A percentile compares a stretch with the other conserved stretches of the same genome.
Evolutionary conservation across 2,329 filamentous ascomycete genomes (phyloP).

Genomic region (Pseudogymnoascus sp.): DNA sequence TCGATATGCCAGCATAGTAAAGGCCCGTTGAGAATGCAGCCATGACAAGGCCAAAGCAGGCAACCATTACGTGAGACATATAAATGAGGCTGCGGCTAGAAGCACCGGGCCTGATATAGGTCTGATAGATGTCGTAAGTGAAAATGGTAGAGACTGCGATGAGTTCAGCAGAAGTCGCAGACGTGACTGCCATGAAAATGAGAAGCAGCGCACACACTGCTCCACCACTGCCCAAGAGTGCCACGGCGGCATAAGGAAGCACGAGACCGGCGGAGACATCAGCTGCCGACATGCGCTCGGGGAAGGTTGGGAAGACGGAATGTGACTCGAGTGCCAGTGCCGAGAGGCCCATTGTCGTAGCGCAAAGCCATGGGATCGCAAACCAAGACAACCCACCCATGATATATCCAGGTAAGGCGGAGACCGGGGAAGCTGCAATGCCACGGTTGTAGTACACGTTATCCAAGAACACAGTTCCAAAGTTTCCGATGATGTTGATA

Average conservation of each 20-base stretch:
- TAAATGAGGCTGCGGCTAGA: conserved; percentile 69
- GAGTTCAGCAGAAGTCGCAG: conserved; percentile 71
- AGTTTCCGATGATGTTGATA: conserved; percentile 82
- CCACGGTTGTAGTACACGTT: conserved; percentile 92
- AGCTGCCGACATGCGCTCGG: conserved; percentile 58
- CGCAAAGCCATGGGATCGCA: conserved; percentile 82
- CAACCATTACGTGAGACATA: conserved; percentile 65
- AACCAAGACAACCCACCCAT: conserved; percentile 85
- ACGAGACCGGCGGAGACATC: conserved; percentile 80
- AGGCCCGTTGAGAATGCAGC: conserved; percentile 66
- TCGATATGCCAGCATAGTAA: conserved; percentile 57
- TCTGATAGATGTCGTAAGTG: conserved; percentile 83
- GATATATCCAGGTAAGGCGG: conserved; percentile 68
- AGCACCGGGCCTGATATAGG: conserved; percentile 72
- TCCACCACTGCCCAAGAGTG: conserved; percentile 71
- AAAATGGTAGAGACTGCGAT: conserved; percentile 78
- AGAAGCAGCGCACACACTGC: conserved; percentile 71
- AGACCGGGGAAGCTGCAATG: conserved; percentile 76
- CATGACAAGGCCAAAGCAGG: conserved; percentile 70
- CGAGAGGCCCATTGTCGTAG: conserved; percentile 79
- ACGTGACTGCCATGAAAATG: conserved; percentile 86
- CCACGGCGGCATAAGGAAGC: conserved; percentile 76
- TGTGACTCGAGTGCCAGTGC: conserved; percentile 71
- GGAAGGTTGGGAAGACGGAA: conserved; percentile 64
- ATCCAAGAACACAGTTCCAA: conserved; percentile 70